Conservation (phyloP, 176 grass and related monocot genomes). For the Oryza longistaminata region DNA sequence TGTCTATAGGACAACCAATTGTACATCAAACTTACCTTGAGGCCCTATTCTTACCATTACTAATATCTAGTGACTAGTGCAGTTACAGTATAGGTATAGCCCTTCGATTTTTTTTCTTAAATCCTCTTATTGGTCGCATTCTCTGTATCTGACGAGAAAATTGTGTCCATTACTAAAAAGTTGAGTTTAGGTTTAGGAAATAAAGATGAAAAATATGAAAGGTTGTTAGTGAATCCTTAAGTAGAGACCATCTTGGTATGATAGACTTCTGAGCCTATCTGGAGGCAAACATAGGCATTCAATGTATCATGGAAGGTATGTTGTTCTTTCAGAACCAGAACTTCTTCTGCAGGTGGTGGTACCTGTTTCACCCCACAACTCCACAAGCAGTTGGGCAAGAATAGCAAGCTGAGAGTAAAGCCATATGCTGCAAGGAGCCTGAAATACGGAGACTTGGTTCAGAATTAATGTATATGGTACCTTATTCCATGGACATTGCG, state of each 20-base stretch:
- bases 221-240: constrained; percentile 7
- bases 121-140: background rate
- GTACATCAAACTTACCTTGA: constrained; percentile 39
- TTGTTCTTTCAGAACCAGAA: background rate
- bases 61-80: constrained; percentile 12
- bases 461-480: background rate
- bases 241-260: constrained; percentile 22
- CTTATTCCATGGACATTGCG: background rate
- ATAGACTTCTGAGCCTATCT: background rate
- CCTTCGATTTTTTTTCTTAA: background rate
- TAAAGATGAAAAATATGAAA: background rate
- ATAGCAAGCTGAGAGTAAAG: background rate
- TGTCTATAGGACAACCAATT: constrained; percentile 56
- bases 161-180: background rate
- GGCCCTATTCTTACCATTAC: constrained; percentile 23
- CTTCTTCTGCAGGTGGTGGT: background rate
- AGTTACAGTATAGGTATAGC: constrained; percentile 17
- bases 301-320: background rate
- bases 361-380: background rate
- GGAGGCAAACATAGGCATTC: no score
- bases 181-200: constrained; percentile 21
- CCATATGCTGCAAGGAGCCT: background rate
- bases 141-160: background rate
- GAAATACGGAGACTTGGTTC: background rate
- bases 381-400: background rate